phyloP scores from a whole-genome alignment of 768 basidiomycete genomes.

The Polyporus arcularius region DNA sequence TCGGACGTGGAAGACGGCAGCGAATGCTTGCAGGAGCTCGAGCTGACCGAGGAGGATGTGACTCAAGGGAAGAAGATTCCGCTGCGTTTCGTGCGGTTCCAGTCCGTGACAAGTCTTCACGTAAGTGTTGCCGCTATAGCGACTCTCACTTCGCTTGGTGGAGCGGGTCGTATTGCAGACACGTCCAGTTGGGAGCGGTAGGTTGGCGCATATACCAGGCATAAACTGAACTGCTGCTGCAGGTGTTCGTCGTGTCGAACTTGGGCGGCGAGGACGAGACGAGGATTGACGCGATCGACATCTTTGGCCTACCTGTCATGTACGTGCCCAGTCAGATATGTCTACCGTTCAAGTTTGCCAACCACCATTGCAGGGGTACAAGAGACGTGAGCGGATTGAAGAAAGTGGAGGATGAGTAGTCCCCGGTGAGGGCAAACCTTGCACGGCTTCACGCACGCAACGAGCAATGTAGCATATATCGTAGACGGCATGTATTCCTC shows the following conservation, averaged over 20 bases:
- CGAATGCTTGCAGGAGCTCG: slow-evolving; percentile 53
- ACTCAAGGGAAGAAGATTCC: slow-evolving; percentile 48
- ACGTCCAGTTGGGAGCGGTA: too few species aligned
- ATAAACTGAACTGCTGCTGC: not conserved
- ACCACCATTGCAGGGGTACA: slow-evolving; percentile 13
- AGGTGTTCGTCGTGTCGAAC: slow-evolving; percentile 74
- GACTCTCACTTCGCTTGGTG: not conserved
- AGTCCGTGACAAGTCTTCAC: slow-evolving; percentile 64
- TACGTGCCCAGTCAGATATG: slow-evolving; percentile 33
- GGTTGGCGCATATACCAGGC: not conserved
- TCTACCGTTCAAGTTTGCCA: not conserved
- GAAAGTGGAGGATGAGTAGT: slow-evolving; percentile 26
- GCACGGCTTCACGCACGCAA: not conserved
- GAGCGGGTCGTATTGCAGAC: too few species aligned
- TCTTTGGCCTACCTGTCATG: slow-evolving; percentile 62
- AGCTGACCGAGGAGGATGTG: slow-evolving; percentile 51
- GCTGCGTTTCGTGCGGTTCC: slow-evolving; percentile 70
- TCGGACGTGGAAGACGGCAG: slow-evolving; percentile 58
- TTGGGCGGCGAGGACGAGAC: slow-evolving; percentile 66
- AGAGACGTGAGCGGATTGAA: slow-evolving; percentile 31
- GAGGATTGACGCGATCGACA: slow-evolving; percentile 65
- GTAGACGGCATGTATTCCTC: not conserved
- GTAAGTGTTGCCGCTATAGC: slow-evolving; percentile 41
- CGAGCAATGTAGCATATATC: not conserved
- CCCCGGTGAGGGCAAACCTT: not conserved